Evolutionary conservation across 2,329 filamentous ascomycete genomes (phyloP).

Genomic region (Chaetomium strumarium): DNA sequence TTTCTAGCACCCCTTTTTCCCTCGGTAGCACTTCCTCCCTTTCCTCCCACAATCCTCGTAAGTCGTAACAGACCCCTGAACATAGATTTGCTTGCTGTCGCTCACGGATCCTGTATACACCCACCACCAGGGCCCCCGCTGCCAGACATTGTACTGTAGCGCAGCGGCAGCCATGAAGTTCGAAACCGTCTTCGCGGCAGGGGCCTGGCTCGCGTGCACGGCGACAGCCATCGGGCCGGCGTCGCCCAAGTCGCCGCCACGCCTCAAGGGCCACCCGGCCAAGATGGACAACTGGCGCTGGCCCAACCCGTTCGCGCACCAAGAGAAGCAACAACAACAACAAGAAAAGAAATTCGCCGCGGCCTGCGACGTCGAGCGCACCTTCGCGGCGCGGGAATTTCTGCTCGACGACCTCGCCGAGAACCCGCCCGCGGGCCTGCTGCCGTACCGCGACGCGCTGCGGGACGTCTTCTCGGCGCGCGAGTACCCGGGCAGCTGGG

Average conservation of each 20-base stretch:
- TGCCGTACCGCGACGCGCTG: slow-evolving; percentile 36
- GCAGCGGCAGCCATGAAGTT: slow-evolving; percentile 22
- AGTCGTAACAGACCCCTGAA: too few relatives aligned
- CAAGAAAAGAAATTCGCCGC: slow-evolving; percentile 30
- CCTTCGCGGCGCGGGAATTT: slow-evolving; percentile 37
- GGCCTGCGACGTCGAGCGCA: slow-evolving; percentile 31
- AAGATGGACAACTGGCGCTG: slow-evolving; percentile 37
- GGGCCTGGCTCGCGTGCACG: slow-evolving; percentile 25
- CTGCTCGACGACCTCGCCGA: slow-evolving; percentile 39
- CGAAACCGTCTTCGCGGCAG: slow-evolving; percentile 20
- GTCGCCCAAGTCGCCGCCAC: slow-evolving; percentile 18
- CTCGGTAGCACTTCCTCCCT: too few relatives aligned
- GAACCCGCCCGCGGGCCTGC: slow-evolving; percentile 34
- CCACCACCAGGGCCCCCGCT: too few relatives aligned
- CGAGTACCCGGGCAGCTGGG: slow-evolving; percentile 48
- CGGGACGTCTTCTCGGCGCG: slow-evolving; percentile 36
- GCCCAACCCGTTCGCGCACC: slow-evolving; percentile 35
- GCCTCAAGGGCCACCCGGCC: slow-evolving; percentile 30
- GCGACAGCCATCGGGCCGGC: slow-evolving; percentile 23
- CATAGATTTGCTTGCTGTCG: too few relatives aligned
- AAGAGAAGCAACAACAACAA: too few relatives aligned
- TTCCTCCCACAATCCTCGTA: too few relatives aligned
- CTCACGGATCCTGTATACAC: too few relatives aligned
- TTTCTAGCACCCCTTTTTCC: not conserved
- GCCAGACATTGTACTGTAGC: too few relatives aligned